Evolutionary conservation across 1,284 basidiomycete genomes (phyloP).

Genomic region (Quambalaria eucalypti): DNA sequence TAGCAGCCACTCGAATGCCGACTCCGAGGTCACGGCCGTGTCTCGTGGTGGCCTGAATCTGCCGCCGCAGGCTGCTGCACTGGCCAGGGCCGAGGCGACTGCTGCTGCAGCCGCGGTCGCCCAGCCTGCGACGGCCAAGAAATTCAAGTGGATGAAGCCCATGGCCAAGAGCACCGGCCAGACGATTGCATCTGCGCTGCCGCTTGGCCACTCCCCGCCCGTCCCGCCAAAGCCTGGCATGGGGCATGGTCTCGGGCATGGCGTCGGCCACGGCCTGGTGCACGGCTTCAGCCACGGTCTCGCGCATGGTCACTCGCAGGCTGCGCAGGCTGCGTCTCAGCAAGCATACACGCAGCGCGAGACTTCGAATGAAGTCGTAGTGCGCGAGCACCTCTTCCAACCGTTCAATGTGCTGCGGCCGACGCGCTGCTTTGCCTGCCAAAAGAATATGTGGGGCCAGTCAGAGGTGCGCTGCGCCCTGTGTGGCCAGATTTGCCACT

Average conservation of each 20-base stretch:
- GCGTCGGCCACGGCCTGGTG: neutral
- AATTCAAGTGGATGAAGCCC: constrained; percentile 55
- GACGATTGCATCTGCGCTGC: constrained; percentile 2
- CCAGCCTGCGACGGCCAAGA: constrained; percentile 46
- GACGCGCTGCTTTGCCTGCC: constrained; percentile 84
- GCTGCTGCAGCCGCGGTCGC: constrained; percentile 30
- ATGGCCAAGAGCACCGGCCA: constrained; percentile 19
- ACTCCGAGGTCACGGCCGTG: constrained; percentile 49
- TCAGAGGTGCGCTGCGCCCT: constrained; percentile 70
- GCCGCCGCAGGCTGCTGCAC: constrained; percentile 26
- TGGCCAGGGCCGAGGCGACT: constrained; percentile 8
- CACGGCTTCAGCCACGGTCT: no score
- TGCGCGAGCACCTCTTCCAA: constrained; percentile 70
- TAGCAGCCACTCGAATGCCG: neutral
- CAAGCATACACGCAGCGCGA: neutral
- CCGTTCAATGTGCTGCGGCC: constrained; percentile 79
- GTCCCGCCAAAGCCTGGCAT: constrained; percentile 12
- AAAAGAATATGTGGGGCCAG: constrained; percentile 97
- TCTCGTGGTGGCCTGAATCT: constrained; percentile 55
- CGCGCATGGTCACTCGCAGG: neutral
- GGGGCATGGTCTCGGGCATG: no score
- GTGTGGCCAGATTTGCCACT: constrained; percentile 36
- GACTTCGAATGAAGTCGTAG: constrained; percentile 14
- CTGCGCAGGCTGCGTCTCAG: neutral
- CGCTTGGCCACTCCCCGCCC: constrained; percentile 11